Conservation (phyloP, 441 rosid species). For the Aleurites moluccanus region DNA sequence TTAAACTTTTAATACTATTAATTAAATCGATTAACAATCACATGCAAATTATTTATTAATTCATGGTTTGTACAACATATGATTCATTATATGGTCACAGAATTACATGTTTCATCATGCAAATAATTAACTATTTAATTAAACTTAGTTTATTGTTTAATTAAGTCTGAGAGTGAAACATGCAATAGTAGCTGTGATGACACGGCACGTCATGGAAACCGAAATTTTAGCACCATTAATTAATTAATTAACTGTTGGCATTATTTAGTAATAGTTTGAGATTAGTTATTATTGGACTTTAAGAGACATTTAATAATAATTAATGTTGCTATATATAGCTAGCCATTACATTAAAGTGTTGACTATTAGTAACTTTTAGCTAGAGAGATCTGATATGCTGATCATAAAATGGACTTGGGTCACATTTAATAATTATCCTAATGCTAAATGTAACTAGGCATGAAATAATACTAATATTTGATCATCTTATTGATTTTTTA, state of each 20-base stretch:
- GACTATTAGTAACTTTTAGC: conserved; percentile 5
- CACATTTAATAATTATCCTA: neutral
- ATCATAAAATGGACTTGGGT: neutral
- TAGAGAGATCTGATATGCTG: no score
- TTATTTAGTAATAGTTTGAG: conserved; percentile 1
- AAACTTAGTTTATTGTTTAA: neutral
- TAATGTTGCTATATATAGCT: neutral
- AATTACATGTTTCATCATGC: conserved; percentile 31
- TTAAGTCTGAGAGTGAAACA: conserved; percentile 15
- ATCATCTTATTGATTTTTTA: no score
- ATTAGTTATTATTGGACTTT: conserved; percentile 9
- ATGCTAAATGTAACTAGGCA: neutral
- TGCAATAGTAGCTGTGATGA: conserved; percentile 37
- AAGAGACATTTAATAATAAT: neutral
- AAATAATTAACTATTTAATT: neutral
- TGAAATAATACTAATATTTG: neutral
- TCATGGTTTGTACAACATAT: neutral
- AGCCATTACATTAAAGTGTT: conserved; percentile 16
- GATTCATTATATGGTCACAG: conserved; percentile 6
- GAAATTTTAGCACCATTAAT: conserved; percentile 14
- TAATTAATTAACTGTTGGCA: neutral
- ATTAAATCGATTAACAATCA: no score
- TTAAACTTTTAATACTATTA: no score
- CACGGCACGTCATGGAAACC: conserved; percentile 39
- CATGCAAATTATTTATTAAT: conserved; percentile 3